Evolutionary conservation across 768 basidiomycete genomes (phyloP).

Genomic region (Strobilomyces echinocephalus): DNA sequence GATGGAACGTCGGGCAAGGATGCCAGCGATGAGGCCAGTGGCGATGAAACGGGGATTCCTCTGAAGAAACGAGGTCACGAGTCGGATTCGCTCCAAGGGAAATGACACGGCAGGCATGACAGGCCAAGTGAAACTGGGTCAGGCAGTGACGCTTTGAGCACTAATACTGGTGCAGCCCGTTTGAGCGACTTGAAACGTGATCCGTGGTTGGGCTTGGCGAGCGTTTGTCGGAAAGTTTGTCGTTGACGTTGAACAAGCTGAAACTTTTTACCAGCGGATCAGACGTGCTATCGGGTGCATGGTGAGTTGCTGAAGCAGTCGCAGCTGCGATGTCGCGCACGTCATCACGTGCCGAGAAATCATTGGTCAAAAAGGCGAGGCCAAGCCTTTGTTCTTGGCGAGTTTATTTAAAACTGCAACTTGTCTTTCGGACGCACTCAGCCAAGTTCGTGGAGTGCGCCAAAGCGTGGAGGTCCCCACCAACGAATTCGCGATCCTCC

Average conservation of each 20-base stretch:
- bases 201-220: too few relatives aligned
- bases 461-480: constrained; percentile 1
- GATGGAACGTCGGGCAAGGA: background rate
- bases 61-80: too few relatives aligned
- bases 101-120: too few relatives aligned
- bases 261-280: too few relatives aligned
- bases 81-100: background rate
- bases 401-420: constrained; percentile 1
- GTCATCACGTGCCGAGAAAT: constrained; percentile 23
- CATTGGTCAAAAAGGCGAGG: constrained; percentile 4
- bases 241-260: too few relatives aligned
- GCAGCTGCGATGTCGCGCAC: too few relatives aligned
- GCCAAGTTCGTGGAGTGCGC: background rate
- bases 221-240: too few relatives aligned
- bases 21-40: background rate
- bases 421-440: background rate
- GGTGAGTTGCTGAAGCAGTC: background rate
- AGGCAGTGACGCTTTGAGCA: background rate
- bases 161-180: too few relatives aligned
- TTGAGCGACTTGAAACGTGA: too few relatives aligned
- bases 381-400: background rate
- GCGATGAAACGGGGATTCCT: background rate
- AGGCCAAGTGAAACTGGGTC: background rate
- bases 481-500: background rate
- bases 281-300: too few relatives aligned